Conservation (phyloP, 345 rosid species). For the Syzygium jambos region DNA sequence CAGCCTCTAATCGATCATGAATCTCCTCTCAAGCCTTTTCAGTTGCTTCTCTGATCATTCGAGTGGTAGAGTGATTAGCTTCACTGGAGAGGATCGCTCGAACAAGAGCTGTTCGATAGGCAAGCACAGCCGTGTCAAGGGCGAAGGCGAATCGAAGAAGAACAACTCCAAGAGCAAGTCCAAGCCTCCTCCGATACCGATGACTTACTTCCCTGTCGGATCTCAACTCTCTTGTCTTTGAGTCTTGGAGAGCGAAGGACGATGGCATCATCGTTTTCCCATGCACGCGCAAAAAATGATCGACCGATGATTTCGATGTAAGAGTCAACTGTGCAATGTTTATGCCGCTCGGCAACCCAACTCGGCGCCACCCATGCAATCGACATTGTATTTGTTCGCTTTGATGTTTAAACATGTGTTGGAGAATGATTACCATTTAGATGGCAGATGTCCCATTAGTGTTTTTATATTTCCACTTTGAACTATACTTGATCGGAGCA, state of each 20-base stretch:
- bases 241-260: not conserved
- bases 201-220: slow-evolving; percentile 10
- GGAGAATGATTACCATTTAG: not conserved
- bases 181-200: not conserved
- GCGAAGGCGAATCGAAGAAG: not conserved
- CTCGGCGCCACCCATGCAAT: not conserved
- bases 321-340: not conserved
- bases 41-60: slow-evolving; percentile 11
- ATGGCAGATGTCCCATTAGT: not conserved
- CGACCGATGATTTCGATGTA: not conserved
- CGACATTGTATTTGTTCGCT: not conserved
- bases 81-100: not conserved
- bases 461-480: not conserved
- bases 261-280: not conserved
- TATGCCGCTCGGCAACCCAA: not conserved
- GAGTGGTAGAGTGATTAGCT: not conserved
- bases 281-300: not conserved
- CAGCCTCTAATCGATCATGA: not conserved
- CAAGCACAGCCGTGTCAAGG: not conserved
- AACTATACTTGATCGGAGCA: not conserved
- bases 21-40: not conserved
- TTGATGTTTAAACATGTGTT: not conserved
- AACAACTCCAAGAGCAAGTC: not conserved
- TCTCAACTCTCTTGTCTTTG: not conserved
- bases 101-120: not conserved